Evolutionary conservation across 2,329 filamentous ascomycete genomes (phyloP), one percentile per base, ranked within the genome.

Genomic region (Aciculosporium take): DNA sequence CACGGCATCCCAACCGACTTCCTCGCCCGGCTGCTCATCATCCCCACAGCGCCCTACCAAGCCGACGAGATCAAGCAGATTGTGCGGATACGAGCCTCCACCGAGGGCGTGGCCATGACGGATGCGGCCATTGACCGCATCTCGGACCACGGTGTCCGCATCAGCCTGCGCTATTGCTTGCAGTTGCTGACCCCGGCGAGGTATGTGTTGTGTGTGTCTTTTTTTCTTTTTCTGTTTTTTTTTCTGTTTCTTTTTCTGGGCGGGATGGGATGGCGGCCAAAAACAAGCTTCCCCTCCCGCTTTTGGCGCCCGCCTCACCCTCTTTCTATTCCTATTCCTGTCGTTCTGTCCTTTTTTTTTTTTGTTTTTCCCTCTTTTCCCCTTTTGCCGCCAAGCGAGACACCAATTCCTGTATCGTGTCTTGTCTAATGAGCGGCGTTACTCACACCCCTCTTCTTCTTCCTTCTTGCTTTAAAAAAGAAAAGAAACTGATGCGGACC

Each of bases 1-100:
- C 91, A 98, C 65, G 91, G 91, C 56, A 81, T 98, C 51, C 91
- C 91, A 13, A 78, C 89, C 8, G 91, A 98, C 62, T 87, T 98
- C 51, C 74, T 98, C 42, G 83, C 85, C 41, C 86, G 91, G 45
- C 77, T 98, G 42, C 83, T 98, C 57, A 96, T 98, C 65, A 81
- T 98, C 55, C 91, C 91, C 34, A 98, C 91, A 15, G 84, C 87
- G 52, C 80, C 87, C 9, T 98, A 96, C 66, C 75, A 80, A 46
- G 75, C 79, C 32, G 78, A 86, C 13, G 91, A 98, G 66, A 94
- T 98, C 61, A 87, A 87, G 66, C 79, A 80, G 46, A 98, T 98
- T 61, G 81, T 96, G 53, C 76, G 80, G 50, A 79, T 93, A 53
- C 81, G 91, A 38, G 79, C 86, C 30, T 79, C 79, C 49, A 89